Evolutionary conservation across 164 flowering plant species (phyloP).

Genomic region (Stephania cephalantha): DNA sequence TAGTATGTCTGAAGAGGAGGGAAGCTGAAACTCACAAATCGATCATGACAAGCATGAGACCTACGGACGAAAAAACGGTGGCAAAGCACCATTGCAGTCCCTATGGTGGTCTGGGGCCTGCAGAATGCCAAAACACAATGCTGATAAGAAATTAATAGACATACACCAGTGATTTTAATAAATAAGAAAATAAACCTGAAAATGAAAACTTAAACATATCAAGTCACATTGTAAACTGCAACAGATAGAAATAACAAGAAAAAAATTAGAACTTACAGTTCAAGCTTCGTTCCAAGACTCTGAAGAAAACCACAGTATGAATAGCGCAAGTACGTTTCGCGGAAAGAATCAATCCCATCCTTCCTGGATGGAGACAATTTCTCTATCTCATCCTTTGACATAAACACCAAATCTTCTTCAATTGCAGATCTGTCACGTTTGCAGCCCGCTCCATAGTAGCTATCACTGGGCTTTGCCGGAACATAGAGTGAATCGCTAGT

Average conservation of each 20-base stretch:
- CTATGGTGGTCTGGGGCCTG: constrained; percentile 96
- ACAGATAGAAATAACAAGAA: not conserved
- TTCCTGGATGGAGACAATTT: constrained; percentile 84
- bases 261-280: constrained; percentile 52
- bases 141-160: not conserved
- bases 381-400: constrained; percentile 90
- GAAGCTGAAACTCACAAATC: constrained; percentile 66
- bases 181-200: constrained; percentile 5
- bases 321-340: constrained; percentile 78
- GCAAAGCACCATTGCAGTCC: constrained; percentile 94
- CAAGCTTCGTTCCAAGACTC: constrained; percentile 78
- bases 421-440: constrained; percentile 50
- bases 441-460: constrained; percentile 19
- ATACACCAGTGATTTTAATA: not conserved
- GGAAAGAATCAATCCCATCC: constrained; percentile 84
- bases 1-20: not conserved
- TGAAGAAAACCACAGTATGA: constrained; percentile 88
- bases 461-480: constrained; percentile 28
- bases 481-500: constrained; percentile 20
- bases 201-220: constrained; percentile 41
- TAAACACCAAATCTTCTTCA: constrained; percentile 59
- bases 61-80: constrained; percentile 91
- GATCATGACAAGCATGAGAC: constrained; percentile 92
- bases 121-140: constrained; percentile 18
- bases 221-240: not conserved